Base-by-base conservation (phyloP, 768 basidiomycete genomes). In the Pulveroboletus sp. region DNA sequence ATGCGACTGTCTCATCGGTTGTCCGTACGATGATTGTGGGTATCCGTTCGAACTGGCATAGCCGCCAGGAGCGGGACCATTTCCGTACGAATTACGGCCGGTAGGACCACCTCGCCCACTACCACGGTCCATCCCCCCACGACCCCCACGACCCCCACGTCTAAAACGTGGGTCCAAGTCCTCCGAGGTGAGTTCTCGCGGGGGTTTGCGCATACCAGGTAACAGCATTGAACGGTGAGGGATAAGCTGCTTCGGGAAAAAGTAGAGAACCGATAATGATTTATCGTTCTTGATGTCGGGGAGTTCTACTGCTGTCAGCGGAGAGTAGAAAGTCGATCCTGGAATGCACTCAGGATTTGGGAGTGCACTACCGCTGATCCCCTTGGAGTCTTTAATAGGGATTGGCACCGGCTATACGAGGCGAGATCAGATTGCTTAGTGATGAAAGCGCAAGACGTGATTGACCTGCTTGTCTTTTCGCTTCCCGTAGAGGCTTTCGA, bases 331-430 rank as follows among this genome's bases (percentile, higher is more conserved):
- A 0, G 91, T 95, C 6, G 93, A 89, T 45, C 92, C 91, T 4
- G 96, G 96, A 11, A 98, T 79, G 60, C 87, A 94, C 48, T 84
- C 83, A 15, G 92, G 87, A 67, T 94, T 91, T 14, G 89, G 84
- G 17, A 91, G 70, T 31, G 92, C 80, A 35, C 76, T 76, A 9
- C 96, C 96, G 50, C 76, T 84, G 44, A 95, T 81, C 24, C 94
- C 93, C 53, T 79, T 78, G 57, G 88, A 91, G 24, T 82, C 69
- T 36, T 75, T 76, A 11, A 75, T 65, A 56, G 94, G 84, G 43
- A 99, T 75, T 0, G 75, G 69, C 36, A 89, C 73, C 24, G 90
- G 85, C 96, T 98, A 61, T 4, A 54, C 39, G 43, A 47, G 28
- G 14, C 48, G 51, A 45, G 26, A 55, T 57, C 39, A 63, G 63